Evolutionary conservation across 176 grass and related monocot species (phyloP), one percentile per base, ranked within the genome.

Genomic region (Aegilops speltoides): DNA sequence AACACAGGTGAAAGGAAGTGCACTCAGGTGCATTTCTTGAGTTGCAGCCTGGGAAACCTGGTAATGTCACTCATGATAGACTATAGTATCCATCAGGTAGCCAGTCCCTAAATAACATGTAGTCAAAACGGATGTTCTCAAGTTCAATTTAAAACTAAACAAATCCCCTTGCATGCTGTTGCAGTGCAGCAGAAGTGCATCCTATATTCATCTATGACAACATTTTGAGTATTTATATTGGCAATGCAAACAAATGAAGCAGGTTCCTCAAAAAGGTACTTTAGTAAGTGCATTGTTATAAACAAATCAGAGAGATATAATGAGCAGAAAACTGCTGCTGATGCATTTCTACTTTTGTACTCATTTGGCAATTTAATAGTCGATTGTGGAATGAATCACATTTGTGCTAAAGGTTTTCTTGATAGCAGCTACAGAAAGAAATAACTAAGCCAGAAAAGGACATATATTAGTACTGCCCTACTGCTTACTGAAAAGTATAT

Each of bases 261-360:
- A 33, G 29, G 33, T 70, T 70, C 17, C 3, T 22, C 67, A 70
- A n/a, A 37, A 68, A 70, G 32, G 33, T 70, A 70, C 33, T 37
- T 37, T 4, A 68, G 17, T 17, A 33, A 34, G 65, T 68, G 65
- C 15, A 68, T 34, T 68, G 32, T 70, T 36, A 70, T 70, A 36
- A 10, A 68, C 66, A 68, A 36, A 70, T 20, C 67, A 69, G 66
- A 36, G 31, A 37, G 19, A 5, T 19, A 70, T 32, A 70, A 70
- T 70, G 67, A 37, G 36, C 32, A 70, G 16, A 70, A 84, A 62
- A 62, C 17, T 64, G 24, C 37, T 82, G 63, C 22, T 52, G 9
- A 64, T 77, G 36, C 41, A 25, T 73, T 32, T 74, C 66, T 64
- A 80, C 65, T n/a, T 64, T 32, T 73, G 64, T 73, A 87, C 52